These are phyloP conservation scores for Globisporangium spiculum DNA, from an alignment of 352 stramenopile species.

Conservation along the genomic window DNA sequence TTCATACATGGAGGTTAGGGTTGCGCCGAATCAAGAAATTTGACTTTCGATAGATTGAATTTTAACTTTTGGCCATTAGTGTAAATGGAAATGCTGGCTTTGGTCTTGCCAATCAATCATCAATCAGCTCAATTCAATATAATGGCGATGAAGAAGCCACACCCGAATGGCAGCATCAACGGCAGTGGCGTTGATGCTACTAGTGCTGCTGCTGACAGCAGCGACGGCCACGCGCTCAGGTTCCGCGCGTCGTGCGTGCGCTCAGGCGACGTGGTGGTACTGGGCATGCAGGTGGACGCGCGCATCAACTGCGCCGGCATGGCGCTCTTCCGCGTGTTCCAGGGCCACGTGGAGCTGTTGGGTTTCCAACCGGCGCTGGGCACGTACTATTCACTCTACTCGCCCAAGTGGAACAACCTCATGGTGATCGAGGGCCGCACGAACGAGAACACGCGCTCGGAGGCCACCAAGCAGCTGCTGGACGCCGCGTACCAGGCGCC, in stretches of 20 bases:
- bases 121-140: not conserved
- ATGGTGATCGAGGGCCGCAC: slow-evolving; percentile 46
- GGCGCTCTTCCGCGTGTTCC: slow-evolving; percentile 75
- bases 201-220: not conserved
- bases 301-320: slow-evolving; percentile 73
- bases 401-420: slow-evolving; percentile 78
- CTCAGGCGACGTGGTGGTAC: slow-evolving; percentile 60
- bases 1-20: too few species aligned
- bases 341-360: slow-evolving; percentile 67
- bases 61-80: too few species aligned
- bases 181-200: not conserved
- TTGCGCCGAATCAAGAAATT: too few species aligned
- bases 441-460: slow-evolving; percentile 22
- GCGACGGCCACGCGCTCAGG: slow-evolving; percentile 1
- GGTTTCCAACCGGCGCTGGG: slow-evolving; percentile 65
- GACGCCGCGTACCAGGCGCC: slow-evolving; percentile 48
- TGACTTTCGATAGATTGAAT: too few species aligned
- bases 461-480: slow-evolving; percentile 14
- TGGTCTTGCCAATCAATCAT: not conserved
- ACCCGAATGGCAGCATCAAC: not conserved
- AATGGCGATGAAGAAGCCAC: not conserved
- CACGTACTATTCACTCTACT: slow-evolving; percentile 79
- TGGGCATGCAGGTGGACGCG: slow-evolving; percentile 52
- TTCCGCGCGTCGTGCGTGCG: slow-evolving; percentile 45
- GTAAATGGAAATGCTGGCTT: not conserved